Conservation (phyloP, 345 rosid genomes). For the Linum trigynum region DNA sequence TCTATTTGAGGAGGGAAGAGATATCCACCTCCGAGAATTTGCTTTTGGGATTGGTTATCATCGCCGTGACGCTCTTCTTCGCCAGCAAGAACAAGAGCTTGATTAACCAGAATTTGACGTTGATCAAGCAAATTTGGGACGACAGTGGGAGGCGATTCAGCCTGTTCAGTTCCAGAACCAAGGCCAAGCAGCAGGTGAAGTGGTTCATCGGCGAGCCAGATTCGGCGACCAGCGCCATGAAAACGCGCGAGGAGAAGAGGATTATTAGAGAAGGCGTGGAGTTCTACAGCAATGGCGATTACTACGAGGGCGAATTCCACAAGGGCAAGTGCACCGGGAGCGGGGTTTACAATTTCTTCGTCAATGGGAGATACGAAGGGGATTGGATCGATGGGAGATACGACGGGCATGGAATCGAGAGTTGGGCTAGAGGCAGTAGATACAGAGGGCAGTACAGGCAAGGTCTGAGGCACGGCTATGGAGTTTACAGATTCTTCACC, state of each 20-base stretch:
- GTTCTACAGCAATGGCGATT: conserved; percentile 78
- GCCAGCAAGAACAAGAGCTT: conserved; percentile 61
- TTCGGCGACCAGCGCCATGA: conserved; percentile 8
- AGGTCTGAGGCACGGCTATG: conserved; percentile 75
- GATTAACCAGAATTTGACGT: conserved; percentile 37
- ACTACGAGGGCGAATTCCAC: conserved; percentile 86
- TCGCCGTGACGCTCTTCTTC: conserved; percentile 71
- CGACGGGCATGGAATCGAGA: conserved; percentile 86
- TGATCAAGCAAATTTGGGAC: conserved; percentile 41
- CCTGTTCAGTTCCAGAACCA: conserved; percentile 27
- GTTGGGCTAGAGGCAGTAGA: conserved; percentile 90
- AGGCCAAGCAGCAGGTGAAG: conserved; percentile 41
- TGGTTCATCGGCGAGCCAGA: conserved; percentile 73
- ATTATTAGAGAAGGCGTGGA: conserved; percentile 69
- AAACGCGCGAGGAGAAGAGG: conserved; percentile 13
- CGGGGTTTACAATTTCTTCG: conserved; percentile 72
- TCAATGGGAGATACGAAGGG: conserved; percentile 84
- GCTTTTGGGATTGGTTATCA: conserved; percentile 54
- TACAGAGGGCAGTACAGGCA: conserved; percentile 78
- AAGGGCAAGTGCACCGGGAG: conserved; percentile 81
- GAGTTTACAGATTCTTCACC: conserved; percentile 70
- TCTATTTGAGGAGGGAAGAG: conserved; percentile 47
- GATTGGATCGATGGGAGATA: conserved; percentile 90
- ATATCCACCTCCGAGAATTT: conserved; percentile 70
- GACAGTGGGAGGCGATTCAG: conserved; percentile 33